Conservation (phyloP, 2,329 filamentous ascomycete species). For the Immersiporthe knoxdaviesiana region DNA sequence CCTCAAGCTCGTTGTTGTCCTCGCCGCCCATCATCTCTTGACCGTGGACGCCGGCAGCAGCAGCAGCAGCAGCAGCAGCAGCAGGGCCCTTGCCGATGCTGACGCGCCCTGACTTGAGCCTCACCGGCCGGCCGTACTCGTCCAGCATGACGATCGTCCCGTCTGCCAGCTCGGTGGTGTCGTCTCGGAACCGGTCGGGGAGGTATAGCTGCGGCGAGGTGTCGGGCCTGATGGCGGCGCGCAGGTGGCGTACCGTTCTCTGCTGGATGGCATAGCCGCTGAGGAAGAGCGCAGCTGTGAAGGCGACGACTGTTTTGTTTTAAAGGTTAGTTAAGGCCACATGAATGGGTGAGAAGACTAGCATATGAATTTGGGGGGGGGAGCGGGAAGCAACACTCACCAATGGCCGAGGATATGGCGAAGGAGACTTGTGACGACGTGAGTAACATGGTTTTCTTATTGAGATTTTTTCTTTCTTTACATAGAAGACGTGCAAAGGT, state of each 20-base stretch:
- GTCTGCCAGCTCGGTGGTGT: slow-evolving; percentile 51
- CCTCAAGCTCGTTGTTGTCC: slow-evolving; percentile 31
- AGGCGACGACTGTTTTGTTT: slow-evolving; percentile 69
- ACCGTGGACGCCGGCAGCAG: background rate
- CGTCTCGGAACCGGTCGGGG: slow-evolving; percentile 53
- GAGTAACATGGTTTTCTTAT: slow-evolving; percentile 52
- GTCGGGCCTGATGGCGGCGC: slow-evolving; percentile 66
- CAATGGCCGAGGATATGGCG: slow-evolving; percentile 63
- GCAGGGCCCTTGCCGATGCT: slow-evolving; percentile 11
- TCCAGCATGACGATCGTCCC: slow-evolving; percentile 51
- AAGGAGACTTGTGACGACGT: slow-evolving; percentile 73
- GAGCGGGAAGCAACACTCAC: slow-evolving; percentile 47
- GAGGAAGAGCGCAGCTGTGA: slow-evolving; percentile 81
- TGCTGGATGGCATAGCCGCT: slow-evolving; percentile 89
- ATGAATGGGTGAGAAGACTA: background rate
- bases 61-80: slow-evolving; percentile 8
- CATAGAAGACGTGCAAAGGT: background rate
- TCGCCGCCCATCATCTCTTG: slow-evolving; percentile 12
- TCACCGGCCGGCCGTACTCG: slow-evolving; percentile 42
- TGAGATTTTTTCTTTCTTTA: slow-evolving; percentile 15
- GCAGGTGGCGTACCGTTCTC: slow-evolving; percentile 77
- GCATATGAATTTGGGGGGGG: background rate
- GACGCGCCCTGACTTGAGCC: slow-evolving; percentile 37
- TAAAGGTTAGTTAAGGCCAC: slow-evolving; percentile 14
- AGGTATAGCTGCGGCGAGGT: slow-evolving; percentile 54